A percentile compares a stretch with the other conserved stretches of the same genome.
Evolutionary conservation across 2,329 filamentous ascomycete genomes (phyloP).

Genomic region (Pseudogymnoascus sp.): DNA sequence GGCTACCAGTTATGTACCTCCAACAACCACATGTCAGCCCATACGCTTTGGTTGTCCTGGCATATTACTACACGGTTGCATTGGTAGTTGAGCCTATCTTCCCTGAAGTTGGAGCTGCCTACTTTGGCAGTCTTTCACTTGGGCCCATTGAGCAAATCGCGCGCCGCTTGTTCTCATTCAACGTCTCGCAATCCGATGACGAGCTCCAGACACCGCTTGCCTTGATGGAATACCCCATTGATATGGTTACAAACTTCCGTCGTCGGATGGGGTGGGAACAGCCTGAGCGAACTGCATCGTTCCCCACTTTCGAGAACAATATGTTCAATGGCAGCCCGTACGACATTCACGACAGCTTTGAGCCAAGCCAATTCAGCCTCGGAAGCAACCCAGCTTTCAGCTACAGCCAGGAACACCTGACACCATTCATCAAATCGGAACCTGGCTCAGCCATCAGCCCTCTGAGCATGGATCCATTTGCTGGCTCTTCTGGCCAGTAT

Average conservation of each 20-base stretch:
- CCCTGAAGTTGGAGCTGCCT: conserved; percentile 81
- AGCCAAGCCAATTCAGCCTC: conserved; percentile 45
- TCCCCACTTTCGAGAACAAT: conserved; percentile 52
- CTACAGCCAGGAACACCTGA: conserved; percentile 57
- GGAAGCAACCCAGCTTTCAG: conserved; percentile 50
- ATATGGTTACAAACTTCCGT: conserved; percentile 62
- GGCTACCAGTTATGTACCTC: conserved; percentile 80
- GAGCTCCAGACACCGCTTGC: conserved; percentile 54
- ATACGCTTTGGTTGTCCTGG: conserved; percentile 73
- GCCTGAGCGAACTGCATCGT: conserved; percentile 51
- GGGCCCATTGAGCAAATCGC: conserved; percentile 82
- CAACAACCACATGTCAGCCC: conserved; percentile 69
- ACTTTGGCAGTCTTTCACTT: conserved; percentile 75
- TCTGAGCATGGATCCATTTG: conserved; percentile 46
- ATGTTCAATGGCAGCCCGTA: conserved; percentile 40
- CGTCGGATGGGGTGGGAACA: conserved; percentile 60
- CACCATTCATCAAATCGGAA: conserved; percentile 44
- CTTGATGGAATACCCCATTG: conserved; percentile 66
- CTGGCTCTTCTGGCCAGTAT: conserved; percentile 49
- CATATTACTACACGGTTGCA: conserved; percentile 85
- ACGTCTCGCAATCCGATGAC: conserved; percentile 49
- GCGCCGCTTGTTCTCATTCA: conserved; percentile 63
- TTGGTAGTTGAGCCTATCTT: conserved; percentile 85
- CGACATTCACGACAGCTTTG: conserved; percentile 33
- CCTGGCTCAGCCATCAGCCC: conserved; percentile 45